These are phyloP conservation scores for Suillus spraguei DNA, from an alignment of 768 basidiomycete species.

Conservation along the genomic window DNA sequence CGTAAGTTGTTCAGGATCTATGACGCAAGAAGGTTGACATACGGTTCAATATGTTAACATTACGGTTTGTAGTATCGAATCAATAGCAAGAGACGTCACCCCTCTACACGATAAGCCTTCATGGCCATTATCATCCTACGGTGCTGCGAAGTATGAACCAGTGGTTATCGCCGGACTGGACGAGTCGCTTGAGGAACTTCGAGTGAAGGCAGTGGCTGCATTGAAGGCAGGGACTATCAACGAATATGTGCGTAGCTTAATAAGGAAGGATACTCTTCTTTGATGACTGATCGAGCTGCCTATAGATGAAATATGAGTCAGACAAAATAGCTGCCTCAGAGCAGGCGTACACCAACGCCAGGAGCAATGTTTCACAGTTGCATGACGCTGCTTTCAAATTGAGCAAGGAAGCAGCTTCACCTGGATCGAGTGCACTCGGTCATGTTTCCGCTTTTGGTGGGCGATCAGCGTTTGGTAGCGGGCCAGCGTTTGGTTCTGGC, in stretches of 20 bases:
- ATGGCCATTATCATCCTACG: constrained; percentile 83
- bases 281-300: constrained; percentile 9
- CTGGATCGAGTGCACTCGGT: constrained; percentile 14
- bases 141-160: constrained; percentile 73
- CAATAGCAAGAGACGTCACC: constrained; percentile 65
- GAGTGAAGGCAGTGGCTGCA: constrained; percentile 63
- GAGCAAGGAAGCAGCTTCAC: constrained; percentile 30
- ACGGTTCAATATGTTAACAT: background rate
- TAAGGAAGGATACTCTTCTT: background rate
- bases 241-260: constrained; percentile 64
- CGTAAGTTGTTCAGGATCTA: constrained; percentile 32
- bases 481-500: constrained; percentile 40
- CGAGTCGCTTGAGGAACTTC: constrained; percentile 77
- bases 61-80: constrained; percentile 51
- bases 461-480: constrained; percentile 31
- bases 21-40: constrained; percentile 6
- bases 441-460: constrained; percentile 23
- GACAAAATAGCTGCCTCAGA: constrained; percentile 57
- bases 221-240: constrained; percentile 52
- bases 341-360: constrained; percentile 48
- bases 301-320: constrained; percentile 59
- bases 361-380: constrained; percentile 48
- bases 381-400: constrained; percentile 55
- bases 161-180: constrained; percentile 68
- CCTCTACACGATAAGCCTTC: constrained; percentile 63